Conservation (phyloP, 2,329 filamentous ascomycete species). For the Neofusicoccum kwambonambiense region DNA sequence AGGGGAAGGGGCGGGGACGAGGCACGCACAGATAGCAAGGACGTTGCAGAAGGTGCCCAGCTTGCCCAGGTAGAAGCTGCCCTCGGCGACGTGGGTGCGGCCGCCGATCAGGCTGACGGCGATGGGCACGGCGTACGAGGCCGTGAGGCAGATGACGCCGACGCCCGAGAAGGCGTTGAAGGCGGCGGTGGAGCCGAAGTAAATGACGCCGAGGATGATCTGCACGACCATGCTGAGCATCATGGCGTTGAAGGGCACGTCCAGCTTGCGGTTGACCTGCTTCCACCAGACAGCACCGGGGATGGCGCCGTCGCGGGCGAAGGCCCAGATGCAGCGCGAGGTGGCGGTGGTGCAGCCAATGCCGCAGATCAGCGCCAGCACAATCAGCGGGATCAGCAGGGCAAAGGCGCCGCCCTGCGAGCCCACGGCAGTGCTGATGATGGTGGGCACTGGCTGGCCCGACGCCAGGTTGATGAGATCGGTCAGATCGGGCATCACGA, state of each 20-base stretch:
- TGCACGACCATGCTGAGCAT: slow-evolving; percentile 68
- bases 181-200: slow-evolving; percentile 67
- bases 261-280: slow-evolving; percentile 52
- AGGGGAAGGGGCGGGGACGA: neutral
- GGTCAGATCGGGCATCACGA: slow-evolving; percentile 63
- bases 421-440: slow-evolving; percentile 63
- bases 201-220: slow-evolving; percentile 63
- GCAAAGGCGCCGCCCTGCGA: slow-evolving; percentile 61
- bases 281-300: slow-evolving; percentile 62
- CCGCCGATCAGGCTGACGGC: slow-evolving; percentile 61
- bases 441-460: slow-evolving; percentile 62
- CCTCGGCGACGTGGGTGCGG: slow-evolving; percentile 58
- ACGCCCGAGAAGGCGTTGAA: slow-evolving; percentile 72
- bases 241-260: slow-evolving; percentile 70
- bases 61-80: slow-evolving; percentile 60
- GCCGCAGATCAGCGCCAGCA: slow-evolving; percentile 66
- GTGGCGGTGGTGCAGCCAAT: slow-evolving; percentile 68
- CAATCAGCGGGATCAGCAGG: slow-evolving; percentile 63
- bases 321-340: slow-evolving; percentile 67
- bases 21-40: slow-evolving; percentile 51
- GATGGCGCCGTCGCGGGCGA: slow-evolving; percentile 68
- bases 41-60: slow-evolving; percentile 63
- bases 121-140: slow-evolving; percentile 67
- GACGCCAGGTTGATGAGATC: slow-evolving; percentile 17
- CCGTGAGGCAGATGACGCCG: slow-evolving; percentile 67